phyloP scores from a whole-genome alignment of 176 grass and related monocot species.

The Phoenix roebelenii region DNA sequence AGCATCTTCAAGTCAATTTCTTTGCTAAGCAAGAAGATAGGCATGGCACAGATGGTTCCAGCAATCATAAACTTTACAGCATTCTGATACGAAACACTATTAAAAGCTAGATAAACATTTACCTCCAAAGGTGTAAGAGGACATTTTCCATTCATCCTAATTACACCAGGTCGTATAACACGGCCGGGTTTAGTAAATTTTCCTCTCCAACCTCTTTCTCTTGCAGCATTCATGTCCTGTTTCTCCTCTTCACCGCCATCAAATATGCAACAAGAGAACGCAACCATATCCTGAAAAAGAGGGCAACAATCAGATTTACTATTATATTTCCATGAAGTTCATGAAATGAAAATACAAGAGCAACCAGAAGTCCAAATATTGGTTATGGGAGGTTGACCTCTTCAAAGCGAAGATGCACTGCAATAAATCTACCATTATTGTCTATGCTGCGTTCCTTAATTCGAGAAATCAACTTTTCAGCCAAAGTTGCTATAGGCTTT shows the following conservation, averaged over 20 bases:
- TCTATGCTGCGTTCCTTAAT: constrained; percentile 62
- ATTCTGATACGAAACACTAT: no score
- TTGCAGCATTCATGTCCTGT: constrained; percentile 73
- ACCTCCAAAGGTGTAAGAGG: constrained; percentile 98
- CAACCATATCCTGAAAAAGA: constrained; percentile 90
- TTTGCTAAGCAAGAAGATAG: no score
- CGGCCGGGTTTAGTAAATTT: constrained; percentile 92
- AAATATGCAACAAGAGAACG: constrained; percentile 96
- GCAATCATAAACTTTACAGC: no score
- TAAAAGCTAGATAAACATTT: constrained; percentile 18
- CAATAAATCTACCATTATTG: constrained; percentile 75
- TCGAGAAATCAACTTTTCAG: constrained; percentile 74
- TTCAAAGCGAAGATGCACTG: constrained; percentile 97
- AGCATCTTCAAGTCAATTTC: no score
- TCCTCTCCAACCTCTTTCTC: constrained; percentile 94
- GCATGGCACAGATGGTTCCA: no score
- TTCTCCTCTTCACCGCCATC: constrained; percentile 76
- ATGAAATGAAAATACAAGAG: neutral
- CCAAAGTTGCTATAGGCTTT: constrained; percentile 59
- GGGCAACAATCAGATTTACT: no score
- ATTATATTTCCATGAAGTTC: no score
- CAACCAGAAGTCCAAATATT: constrained; percentile 3
- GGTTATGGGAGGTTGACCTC: constrained; percentile 49
- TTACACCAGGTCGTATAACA: constrained; percentile 79
- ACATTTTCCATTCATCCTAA: constrained; percentile 95